These are phyloP conservation scores for Vanrija pseudolonga DNA, from an alignment of 1,284 basidiomycete species.

Conservation along the genomic window DNA sequence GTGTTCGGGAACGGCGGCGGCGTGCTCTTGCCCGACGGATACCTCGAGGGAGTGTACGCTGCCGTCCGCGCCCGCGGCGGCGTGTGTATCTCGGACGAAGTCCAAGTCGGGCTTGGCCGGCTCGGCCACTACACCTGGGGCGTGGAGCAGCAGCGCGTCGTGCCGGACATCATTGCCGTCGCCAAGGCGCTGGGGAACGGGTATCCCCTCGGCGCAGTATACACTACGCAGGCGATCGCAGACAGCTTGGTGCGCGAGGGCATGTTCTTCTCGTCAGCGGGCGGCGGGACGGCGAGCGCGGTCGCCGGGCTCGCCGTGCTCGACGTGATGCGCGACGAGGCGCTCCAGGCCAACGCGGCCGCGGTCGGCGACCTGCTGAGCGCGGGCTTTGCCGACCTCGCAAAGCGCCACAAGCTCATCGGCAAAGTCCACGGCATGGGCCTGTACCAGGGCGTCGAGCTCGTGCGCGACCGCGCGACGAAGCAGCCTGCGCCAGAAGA, in stretches of 20 bases:
- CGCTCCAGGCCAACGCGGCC: constrained; percentile 5
- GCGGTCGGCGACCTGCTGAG: constrained; percentile 2
- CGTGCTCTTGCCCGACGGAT: constrained; percentile 1
- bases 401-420: neutral
- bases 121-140: constrained; percentile 10
- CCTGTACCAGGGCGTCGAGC: constrained; percentile 15
- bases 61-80: constrained; percentile 4
- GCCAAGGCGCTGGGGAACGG: constrained; percentile 12
- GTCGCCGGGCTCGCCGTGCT: constrained; percentile 13
- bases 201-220: constrained; percentile 10
- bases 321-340: constrained; percentile 8
- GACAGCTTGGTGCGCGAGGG: constrained; percentile 6
- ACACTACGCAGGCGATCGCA: constrained; percentile 9
- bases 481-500: constrained; percentile 1
- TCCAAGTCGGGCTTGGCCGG: constrained; percentile 14
- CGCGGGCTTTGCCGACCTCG: neutral
- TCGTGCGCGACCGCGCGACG: neutral
- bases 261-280: constrained; percentile 21
- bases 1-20: constrained; percentile 17
- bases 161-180: constrained; percentile 8
- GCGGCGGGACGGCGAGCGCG: constrained; percentile 18
- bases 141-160: neutral
- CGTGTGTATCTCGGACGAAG: constrained; percentile 13
- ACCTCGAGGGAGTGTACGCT: constrained; percentile 1
- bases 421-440: constrained; percentile 11